Percentiles rank a stretch among this genome's conserved stretches.
These are phyloP conservation scores for Golubevia pallescens DNA, from an alignment of 1,284 basidiomycete genomes.

Conservation along the genomic window DNA sequence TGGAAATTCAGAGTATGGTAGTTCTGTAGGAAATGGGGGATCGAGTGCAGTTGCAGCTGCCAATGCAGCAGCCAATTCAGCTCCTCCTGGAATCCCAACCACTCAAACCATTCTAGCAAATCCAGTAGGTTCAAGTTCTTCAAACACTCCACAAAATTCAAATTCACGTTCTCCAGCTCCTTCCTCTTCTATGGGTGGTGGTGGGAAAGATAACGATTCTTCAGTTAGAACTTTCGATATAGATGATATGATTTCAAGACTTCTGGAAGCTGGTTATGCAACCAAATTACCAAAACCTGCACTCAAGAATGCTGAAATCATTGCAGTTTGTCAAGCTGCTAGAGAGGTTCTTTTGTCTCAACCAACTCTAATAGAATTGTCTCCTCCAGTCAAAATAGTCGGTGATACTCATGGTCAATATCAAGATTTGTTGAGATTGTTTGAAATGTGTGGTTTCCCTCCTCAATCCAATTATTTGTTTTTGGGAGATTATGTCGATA, in stretches of 20 bases:
- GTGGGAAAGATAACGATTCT: constrained; percentile 5
- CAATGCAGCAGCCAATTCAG: constrained; percentile 8
- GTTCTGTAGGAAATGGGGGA: not conserved
- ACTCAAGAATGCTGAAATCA: constrained; percentile 95
- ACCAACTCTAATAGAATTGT: constrained; percentile 95
- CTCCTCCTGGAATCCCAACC: constrained; percentile 18
- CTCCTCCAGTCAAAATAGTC: constrained; percentile 98
- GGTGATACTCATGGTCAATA: constrained; percentile 99
- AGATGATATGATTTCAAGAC: constrained; percentile 96
- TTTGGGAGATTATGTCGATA: constrained; percentile 97
- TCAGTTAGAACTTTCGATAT: constrained; percentile 76
- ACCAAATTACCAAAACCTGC: constrained; percentile 97
- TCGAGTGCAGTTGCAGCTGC: constrained; percentile 1
- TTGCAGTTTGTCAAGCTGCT: constrained; percentile 92
- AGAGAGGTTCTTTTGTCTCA: constrained; percentile 95
- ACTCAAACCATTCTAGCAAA: constrained; percentile 32
- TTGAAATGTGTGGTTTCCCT: constrained; percentile 99
- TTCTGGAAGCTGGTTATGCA: constrained; percentile 95
- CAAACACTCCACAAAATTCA: not conserved
- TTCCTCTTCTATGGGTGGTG: not conserved
- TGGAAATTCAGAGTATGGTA: not conserved
- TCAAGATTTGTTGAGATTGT: constrained; percentile 94
- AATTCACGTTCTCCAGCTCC: not conserved
- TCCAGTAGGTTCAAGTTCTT: constrained; percentile 9
- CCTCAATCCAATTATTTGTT: constrained; percentile 98